These are phyloP conservation scores for Boletellus deceptivus DNA, from an alignment of 1,284 basidiomycete species.

Conservation along the genomic window DNA sequence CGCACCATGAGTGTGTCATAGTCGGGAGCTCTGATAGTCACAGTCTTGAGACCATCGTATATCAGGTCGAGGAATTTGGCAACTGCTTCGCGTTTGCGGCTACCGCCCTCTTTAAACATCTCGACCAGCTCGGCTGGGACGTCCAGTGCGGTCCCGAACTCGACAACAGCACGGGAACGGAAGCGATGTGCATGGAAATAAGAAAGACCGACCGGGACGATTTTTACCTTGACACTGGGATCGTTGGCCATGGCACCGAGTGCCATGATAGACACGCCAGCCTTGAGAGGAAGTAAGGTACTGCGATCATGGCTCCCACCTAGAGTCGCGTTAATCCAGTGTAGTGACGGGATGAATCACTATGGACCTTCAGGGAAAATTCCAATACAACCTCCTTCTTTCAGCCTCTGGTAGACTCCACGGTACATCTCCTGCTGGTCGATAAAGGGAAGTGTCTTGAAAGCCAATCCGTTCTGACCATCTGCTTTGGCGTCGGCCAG, in stretches of 20 bases:
- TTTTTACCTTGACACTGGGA: conserved; percentile 83
- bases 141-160: conserved; percentile 91
- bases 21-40: conserved; percentile 94
- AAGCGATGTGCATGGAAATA: conserved; percentile 97
- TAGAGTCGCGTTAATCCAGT: conserved; percentile 33
- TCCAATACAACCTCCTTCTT: conserved; percentile 86
- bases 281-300: conserved; percentile 92
- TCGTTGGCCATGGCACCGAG: conserved; percentile 94
- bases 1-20: conserved; percentile 95
- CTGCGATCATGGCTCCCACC: conserved; percentile 96
- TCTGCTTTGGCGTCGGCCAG: conserved; percentile 52
- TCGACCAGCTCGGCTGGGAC: conserved; percentile 85
- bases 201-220: conserved; percentile 91
- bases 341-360: background rate
- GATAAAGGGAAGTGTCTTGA: conserved; percentile 81
- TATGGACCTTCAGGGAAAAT: conserved; percentile 91
- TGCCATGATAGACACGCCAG: conserved; percentile 97
- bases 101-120: conserved; percentile 89
- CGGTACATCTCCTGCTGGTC: conserved; percentile 96
- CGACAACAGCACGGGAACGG: conserved; percentile 93
- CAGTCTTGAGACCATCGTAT: conserved; percentile 95
- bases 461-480: conserved; percentile 63
- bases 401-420: conserved; percentile 87
- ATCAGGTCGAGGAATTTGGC: conserved; percentile 88
- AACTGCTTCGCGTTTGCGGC: conserved; percentile 89